A percentile compares a stretch with the other conserved stretches of the same genome.
These are phyloP conservation scores for Saccharomyces jurei DNA, from an alignment of 805 yeast species.

Conservation along the genomic window DNA sequence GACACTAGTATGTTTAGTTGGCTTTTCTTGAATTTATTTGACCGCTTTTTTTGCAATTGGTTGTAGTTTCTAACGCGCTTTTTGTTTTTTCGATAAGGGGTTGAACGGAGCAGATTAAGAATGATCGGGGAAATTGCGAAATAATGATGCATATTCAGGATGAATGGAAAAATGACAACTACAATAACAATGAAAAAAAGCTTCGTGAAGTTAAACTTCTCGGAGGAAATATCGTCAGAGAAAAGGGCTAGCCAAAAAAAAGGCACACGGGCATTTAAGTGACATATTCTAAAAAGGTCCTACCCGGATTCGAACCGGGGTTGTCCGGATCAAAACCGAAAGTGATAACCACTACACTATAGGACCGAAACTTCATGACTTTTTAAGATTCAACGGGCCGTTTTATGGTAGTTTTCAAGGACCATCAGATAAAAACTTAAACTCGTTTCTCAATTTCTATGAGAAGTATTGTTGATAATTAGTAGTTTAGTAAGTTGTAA, in stretches of 20 bases:
- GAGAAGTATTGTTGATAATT: too few relatives aligned
- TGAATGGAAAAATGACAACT: not conserved
- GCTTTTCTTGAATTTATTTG: not conserved
- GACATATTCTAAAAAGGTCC: slow-evolving; percentile 49
- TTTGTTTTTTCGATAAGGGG: not conserved
- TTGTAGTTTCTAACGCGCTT: not conserved
- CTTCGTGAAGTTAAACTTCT: not conserved
- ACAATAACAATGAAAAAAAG: not conserved
- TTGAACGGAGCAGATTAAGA: not conserved
- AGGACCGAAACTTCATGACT: slow-evolving; percentile 12
- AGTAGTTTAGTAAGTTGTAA: too few relatives aligned
- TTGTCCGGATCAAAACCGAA: slow-evolving; percentile 74
- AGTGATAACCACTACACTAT: slow-evolving; percentile 78
- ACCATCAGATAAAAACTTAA: too few relatives aligned
- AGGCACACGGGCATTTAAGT: not conserved
- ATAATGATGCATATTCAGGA: not conserved
- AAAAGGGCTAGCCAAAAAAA: not conserved
- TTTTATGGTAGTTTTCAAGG: too few relatives aligned
- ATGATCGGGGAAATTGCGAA: not conserved
- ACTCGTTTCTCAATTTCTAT: too few relatives aligned
- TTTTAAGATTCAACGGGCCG: too few relatives aligned
- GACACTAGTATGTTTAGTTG: not conserved
- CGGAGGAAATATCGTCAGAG: not conserved
- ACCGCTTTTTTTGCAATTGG: not conserved
- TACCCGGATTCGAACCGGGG: slow-evolving; percentile 85